These are phyloP conservation scores for Pseudocercospora fijiensis DNA, from an alignment of 2,329 filamentous ascomycete genomes.

Conservation along the genomic window DNA sequence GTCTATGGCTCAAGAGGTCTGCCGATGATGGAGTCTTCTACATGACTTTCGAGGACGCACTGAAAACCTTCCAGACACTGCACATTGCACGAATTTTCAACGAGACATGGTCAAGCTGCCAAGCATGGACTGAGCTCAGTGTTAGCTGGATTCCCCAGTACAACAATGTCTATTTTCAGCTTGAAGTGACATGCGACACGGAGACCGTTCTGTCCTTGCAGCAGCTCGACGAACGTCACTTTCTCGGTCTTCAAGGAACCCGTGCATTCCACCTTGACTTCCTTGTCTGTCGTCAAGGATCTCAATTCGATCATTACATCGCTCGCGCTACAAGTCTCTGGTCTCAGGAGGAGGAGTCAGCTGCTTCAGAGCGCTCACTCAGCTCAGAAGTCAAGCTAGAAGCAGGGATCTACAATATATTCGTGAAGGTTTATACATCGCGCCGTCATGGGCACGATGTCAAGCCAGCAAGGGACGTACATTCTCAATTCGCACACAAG, in stretches of 20 bases:
- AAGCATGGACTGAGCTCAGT: not conserved
- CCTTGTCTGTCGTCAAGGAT: not conserved
- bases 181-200: not conserved
- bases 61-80: slow-evolving; percentile 45
- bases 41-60: slow-evolving; percentile 58
- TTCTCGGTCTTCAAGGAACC: not conserved
- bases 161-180: not conserved
- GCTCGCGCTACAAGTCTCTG: too few relatives aligned
- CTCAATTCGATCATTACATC: not conserved
- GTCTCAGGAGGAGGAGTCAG: too few relatives aligned
- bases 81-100: not conserved
- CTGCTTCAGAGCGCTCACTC: too few relatives aligned
- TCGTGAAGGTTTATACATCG: not conserved
- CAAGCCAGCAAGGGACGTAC: too few relatives aligned
- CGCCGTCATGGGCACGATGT: not conserved
- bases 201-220: not conserved
- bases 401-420: too few relatives aligned
- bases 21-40: slow-evolving; percentile 58
- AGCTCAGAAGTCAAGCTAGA: too few relatives aligned
- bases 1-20: slow-evolving; percentile 63
- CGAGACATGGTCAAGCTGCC: not conserved
- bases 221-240: not conserved
- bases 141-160: not conserved
- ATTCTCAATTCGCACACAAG: not conserved
- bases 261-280: slow-evolving; percentile 2